A percentile compares a stretch with the other conserved stretches of the same genome.
These are phyloP conservation scores for Neurospora sp. DNA, from an alignment of 495 filamentous ascomycete species.

Conservation along the genomic window DNA sequence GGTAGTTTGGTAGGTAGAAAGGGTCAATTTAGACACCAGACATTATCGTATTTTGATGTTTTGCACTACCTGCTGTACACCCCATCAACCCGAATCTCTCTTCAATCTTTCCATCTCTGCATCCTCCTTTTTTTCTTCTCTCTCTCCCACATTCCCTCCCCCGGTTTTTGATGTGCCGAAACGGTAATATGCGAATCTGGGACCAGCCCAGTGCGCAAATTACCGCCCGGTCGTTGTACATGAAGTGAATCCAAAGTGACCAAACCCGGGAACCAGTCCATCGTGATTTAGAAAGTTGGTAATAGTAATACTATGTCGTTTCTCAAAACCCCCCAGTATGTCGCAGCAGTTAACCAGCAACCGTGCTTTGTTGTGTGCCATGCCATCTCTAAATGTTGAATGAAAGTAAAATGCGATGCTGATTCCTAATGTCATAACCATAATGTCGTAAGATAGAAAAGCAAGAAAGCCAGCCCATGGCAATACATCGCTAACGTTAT, in stretches of 20 bases:
- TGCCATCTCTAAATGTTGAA: background rate
- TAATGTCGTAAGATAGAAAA: background rate
- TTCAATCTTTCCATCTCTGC: background rate
- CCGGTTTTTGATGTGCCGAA: background rate
- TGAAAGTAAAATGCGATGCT: background rate
- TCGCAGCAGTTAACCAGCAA: background rate
- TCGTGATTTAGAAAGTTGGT: background rate
- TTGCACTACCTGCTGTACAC: background rate
- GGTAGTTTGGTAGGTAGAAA: background rate
- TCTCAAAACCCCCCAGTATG: background rate
- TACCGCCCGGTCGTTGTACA: background rate
- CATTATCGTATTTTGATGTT: background rate
- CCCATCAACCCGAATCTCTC: background rate
- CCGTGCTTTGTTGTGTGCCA: background rate
- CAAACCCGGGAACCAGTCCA: background rate
- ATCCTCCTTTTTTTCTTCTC: background rate
- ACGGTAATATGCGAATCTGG: background rate
- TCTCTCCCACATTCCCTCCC: background rate
- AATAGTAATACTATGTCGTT: background rate
- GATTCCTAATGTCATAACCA: background rate
- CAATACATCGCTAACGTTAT: background rate
- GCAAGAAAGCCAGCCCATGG: background rate
- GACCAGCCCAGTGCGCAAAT: background rate
- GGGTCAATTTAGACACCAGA: background rate
- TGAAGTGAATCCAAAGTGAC: background rate